Evolutionary conservation across 106 monocot species (phyloP).

Genomic region (Acorus gramineus): DNA sequence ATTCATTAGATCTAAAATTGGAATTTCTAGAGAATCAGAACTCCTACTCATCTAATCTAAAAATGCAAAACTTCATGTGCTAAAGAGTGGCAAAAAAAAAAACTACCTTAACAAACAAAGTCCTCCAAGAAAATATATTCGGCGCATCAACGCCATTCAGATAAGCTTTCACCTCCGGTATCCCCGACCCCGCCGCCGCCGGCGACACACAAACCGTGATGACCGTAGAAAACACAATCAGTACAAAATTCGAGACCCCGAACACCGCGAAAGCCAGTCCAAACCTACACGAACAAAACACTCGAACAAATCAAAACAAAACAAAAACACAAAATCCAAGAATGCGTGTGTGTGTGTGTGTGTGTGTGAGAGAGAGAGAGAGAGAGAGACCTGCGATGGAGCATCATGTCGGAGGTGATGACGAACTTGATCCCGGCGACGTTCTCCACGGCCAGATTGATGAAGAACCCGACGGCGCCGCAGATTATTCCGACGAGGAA

Average conservation of each 20-base stretch:
- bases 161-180: conserved; percentile 81
- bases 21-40: too few relatives aligned
- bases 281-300: conserved; percentile 21
- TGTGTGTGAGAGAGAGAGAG: not conserved
- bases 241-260: conserved; percentile 37
- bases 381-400: conserved; percentile 22
- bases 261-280: conserved; percentile 42
- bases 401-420: conserved; percentile 54
- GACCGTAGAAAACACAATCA: conserved; percentile 42
- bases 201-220: conserved; percentile 54
- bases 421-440: conserved; percentile 72
- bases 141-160: conserved; percentile 79
- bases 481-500: conserved; percentile 42
- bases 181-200: conserved; percentile 68
- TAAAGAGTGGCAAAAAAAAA: too few relatives aligned
- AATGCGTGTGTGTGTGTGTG: too few relatives aligned
- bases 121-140: conserved; percentile 37
- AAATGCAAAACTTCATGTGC: too few relatives aligned
- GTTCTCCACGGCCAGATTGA: conserved; percentile 79
- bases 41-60: too few relatives aligned
- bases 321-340: not conserved
- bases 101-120: conserved; percentile 57
- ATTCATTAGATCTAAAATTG: too few relatives aligned
- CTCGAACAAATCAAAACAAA: not conserved
- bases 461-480: conserved; percentile 45